Percentiles rank a stretch among this genome's conserved stretches.
phyloP scores from a whole-genome alignment of 371 early-diverging fungal species.

The Mycotypha africana region DNA sequence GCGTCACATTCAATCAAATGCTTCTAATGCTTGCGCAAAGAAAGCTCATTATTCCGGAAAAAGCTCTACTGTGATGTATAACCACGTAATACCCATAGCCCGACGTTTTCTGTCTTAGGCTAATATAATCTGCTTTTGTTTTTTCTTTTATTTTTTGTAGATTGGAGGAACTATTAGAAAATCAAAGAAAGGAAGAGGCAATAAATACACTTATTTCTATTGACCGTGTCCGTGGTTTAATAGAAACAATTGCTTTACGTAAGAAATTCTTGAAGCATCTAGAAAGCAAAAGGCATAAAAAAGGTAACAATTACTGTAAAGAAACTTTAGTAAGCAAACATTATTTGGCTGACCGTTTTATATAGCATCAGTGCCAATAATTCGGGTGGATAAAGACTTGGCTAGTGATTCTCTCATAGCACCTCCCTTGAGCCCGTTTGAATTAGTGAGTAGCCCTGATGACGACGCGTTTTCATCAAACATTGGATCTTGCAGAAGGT shows the following conservation, averaged over 20 bases:
- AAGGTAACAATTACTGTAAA: constrained; percentile 1
- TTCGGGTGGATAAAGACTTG: constrained; percentile 18
- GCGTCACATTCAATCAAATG: constrained; percentile 59
- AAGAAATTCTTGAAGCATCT: constrained; percentile 38
- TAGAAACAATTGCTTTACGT: constrained; percentile 39
- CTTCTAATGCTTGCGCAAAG: constrained; percentile 51
- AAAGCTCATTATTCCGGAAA: constrained; percentile 53
- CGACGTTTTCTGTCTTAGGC: no score
- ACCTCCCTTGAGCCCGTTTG: no score
- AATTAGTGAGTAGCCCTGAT: no score
- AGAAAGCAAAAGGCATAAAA: constrained; percentile 15
- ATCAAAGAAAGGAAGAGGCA: constrained; percentile 39
- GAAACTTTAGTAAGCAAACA: no score
- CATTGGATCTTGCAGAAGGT: no score
- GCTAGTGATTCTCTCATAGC: no score
- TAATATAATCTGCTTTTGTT: no score
- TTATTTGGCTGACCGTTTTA: no score
- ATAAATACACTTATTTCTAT: constrained; percentile 39
- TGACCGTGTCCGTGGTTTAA: constrained; percentile 40
- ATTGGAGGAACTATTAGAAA: constrained; percentile 35
- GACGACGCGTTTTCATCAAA: no score
- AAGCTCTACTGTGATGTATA: constrained; percentile 47
- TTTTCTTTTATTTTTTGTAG: constrained; percentile 12
- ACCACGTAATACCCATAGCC: no score
- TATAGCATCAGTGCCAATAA: constrained; percentile 21